phyloP scores from a whole-genome alignment of 169 alveolate genomes.

The Babesia bigemina region DNA sequence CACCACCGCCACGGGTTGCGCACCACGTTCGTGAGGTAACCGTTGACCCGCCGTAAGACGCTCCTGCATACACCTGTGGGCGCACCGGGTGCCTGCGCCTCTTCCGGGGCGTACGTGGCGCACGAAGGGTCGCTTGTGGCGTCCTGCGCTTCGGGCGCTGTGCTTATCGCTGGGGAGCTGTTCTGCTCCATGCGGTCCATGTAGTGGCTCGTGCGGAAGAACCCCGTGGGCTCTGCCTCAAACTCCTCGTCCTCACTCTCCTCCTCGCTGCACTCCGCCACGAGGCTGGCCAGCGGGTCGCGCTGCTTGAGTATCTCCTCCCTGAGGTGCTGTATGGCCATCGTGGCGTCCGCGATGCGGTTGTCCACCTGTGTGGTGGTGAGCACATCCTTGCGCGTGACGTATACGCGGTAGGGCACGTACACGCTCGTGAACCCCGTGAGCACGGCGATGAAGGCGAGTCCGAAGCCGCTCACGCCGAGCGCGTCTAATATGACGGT shows the following conservation, averaged over 20 bases:
- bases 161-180: neutral
- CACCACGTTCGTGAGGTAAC: no score
- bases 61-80: no score
- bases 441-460: conserved; percentile 45
- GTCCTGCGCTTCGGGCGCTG: neutral
- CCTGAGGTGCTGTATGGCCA: conserved; percentile 39
- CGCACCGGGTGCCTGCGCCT: no score
- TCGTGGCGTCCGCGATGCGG: conserved; percentile 55
- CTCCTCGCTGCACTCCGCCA: neutral
- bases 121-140: neutral
- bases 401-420: conserved; percentile 51
- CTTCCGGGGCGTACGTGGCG: neutral
- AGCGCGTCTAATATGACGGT: neutral
- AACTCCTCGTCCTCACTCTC: conserved; percentile 5
- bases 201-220: conserved; percentile 13
- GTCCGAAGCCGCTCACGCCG: conserved; percentile 38
- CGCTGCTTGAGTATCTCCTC: conserved; percentile 10
- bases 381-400: conserved; percentile 45
- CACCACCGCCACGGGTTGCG: no score
- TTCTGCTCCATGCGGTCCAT: conserved; percentile 3
- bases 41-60: no score
- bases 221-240: neutral
- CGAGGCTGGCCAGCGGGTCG: neutral
- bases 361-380: conserved; percentile 39
- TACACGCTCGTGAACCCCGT: conserved; percentile 61